Evolutionary conservation across 805 yeast genomes (phyloP).

Genomic region (Candida koratica): DNA sequence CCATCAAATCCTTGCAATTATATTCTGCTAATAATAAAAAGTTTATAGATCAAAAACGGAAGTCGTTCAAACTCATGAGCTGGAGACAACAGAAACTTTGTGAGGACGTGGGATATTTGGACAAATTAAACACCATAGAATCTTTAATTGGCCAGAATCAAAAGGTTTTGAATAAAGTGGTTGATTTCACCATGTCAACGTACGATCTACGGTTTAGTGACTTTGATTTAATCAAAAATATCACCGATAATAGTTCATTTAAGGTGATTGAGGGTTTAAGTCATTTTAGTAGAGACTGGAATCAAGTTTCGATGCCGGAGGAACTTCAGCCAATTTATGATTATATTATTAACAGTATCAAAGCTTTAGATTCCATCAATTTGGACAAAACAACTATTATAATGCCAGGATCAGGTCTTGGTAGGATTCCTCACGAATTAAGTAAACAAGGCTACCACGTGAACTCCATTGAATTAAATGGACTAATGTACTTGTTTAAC

Average conservation of each 20-base stretch:
- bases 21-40: slow-evolving; percentile 38
- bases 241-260: slow-evolving; percentile 17
- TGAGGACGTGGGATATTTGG: slow-evolving; percentile 48
- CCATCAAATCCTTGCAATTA: slow-evolving; percentile 45
- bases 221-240: slow-evolving; percentile 19
- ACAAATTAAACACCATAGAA: slow-evolving; percentile 51
- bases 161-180: slow-evolving; percentile 43
- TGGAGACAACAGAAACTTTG: slow-evolving; percentile 57
- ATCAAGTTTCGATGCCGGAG: slow-evolving; percentile 23
- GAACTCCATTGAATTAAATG: slow-evolving; percentile 72
- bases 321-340: slow-evolving; percentile 47
- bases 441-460: slow-evolving; percentile 46
- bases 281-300: slow-evolving; percentile 81
- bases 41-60: slow-evolving; percentile 45
- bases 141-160: slow-evolving; percentile 46
- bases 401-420: slow-evolving; percentile 88
- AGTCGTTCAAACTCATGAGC: slow-evolving; percentile 44
- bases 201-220: slow-evolving; percentile 44
- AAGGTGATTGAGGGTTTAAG: slow-evolving; percentile 64
- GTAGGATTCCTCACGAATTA: slow-evolving; percentile 68
- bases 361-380: too few relatives aligned
- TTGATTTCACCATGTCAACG: slow-evolving; percentile 36
- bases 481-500: slow-evolving; percentile 70
- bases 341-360: too few relatives aligned
- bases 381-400: slow-evolving; percentile 50